Evolutionary conservation across 106 monocot species (phyloP).

Genomic region (Amphibolis antarctica): DNA sequence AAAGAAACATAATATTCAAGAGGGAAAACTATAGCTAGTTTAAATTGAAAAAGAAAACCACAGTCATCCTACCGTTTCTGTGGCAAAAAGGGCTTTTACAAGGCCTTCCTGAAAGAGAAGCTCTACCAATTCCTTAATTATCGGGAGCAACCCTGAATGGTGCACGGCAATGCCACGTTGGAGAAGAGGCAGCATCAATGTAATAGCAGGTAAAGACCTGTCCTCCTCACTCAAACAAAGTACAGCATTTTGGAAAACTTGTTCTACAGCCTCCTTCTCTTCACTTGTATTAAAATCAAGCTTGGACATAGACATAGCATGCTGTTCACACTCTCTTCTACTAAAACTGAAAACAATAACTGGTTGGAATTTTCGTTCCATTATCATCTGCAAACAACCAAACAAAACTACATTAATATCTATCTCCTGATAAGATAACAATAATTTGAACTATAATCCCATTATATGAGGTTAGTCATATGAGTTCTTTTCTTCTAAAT

Average conservation of each 20-base stretch:
- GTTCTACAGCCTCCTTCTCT: constrained; percentile 71
- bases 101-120: constrained; percentile 99
- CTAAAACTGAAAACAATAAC: constrained; percentile 99
- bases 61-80: constrained; percentile 66
- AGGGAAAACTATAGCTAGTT: neutral
- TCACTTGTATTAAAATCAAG: constrained; percentile 90
- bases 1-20: neutral
- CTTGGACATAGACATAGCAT: constrained; percentile 96
- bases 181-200: constrained; percentile 93
- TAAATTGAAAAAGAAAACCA: constrained; percentile 1
- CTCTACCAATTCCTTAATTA: constrained; percentile 96
- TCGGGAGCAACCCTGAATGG: constrained; percentile 95
- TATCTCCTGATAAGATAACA: no score
- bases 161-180: constrained; percentile 96
- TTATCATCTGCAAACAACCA: constrained; percentile 80
- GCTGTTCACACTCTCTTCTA: constrained; percentile 94
- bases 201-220: constrained; percentile 85
- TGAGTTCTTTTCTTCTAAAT: no score
- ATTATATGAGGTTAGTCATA: no score
- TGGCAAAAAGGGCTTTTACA: constrained; percentile 99
- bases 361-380: constrained; percentile 93
- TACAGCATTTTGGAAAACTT: constrained; percentile 80
- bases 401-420: neutral
- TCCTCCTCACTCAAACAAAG: constrained; percentile 87
- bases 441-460: no score